phyloP scores from a whole-genome alignment of 306 rosid genomes.

The Quercus gilva region DNA sequence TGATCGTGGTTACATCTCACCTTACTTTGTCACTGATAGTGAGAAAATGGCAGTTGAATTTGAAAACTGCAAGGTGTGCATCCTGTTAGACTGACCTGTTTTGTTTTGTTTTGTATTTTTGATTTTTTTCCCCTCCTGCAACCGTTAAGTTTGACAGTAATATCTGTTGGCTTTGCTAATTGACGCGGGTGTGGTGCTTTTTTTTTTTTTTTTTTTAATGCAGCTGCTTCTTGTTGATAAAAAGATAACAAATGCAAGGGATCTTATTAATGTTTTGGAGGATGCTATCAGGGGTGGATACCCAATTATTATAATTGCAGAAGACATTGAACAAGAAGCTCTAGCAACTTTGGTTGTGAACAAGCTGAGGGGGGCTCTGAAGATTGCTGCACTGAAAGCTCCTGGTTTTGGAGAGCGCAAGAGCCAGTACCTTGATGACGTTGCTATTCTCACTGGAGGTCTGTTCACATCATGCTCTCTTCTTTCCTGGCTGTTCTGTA shows the following conservation, averaged over 20 bases:
- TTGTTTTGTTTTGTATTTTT: too few species aligned
- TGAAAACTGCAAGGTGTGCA: slow-evolving; percentile 87
- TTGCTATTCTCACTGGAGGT: slow-evolving; percentile 97
- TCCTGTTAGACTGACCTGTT: not conserved
- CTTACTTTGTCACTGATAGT: slow-evolving; percentile 95
- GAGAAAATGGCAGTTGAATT: slow-evolving; percentile 96
- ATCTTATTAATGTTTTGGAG: slow-evolving; percentile 80
- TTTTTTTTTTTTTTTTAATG: slow-evolving; percentile 27
- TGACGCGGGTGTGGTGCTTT: too few species aligned
- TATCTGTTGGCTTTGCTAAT: not conserved
- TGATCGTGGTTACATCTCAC: slow-evolving; percentile 98
- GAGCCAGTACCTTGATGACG: slow-evolving; percentile 99
- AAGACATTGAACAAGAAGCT: slow-evolving; percentile 98
- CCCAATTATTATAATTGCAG: slow-evolving; percentile 78
- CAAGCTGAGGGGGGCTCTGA: slow-evolving; percentile 92
- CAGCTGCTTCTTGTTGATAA: slow-evolving; percentile 98
- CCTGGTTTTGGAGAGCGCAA: slow-evolving; percentile 99
- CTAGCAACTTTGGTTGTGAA: slow-evolving; percentile 96
- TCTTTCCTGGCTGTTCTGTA: not conserved
- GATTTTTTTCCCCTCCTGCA: slow-evolving; percentile 1
- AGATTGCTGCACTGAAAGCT: slow-evolving; percentile 98
- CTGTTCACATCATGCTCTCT: slow-evolving; percentile 1
- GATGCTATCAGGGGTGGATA: slow-evolving; percentile 94
- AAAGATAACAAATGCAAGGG: slow-evolving; percentile 91
- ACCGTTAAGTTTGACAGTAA: not conserved